Evolutionary conservation across 306 rosid genomes (phyloP).

Genomic region (Crotalaria pallida): DNA sequence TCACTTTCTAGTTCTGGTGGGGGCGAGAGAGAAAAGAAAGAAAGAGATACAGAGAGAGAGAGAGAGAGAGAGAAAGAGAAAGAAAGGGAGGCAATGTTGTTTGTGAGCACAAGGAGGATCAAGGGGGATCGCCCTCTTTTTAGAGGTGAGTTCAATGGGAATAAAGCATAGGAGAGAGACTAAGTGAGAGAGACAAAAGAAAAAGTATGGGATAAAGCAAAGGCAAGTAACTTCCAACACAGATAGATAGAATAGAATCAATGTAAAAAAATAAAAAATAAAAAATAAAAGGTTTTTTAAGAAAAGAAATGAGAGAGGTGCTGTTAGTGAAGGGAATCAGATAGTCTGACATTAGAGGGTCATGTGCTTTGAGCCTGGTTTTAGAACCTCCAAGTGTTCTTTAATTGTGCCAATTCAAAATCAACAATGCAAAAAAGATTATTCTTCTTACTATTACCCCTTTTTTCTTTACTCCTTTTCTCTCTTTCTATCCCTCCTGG

Average conservation of each 20-base stretch:
- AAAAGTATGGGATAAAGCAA: slow-evolving; percentile 63
- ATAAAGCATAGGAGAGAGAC: slow-evolving; percentile 61
- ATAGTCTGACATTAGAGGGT: slow-evolving; percentile 70
- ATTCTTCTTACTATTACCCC: slow-evolving; percentile 51
- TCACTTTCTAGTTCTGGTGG: slow-evolving; percentile 26
- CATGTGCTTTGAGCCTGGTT: slow-evolving; percentile 81
- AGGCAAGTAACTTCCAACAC: slow-evolving; percentile 70
- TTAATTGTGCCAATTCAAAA: slow-evolving; percentile 76
- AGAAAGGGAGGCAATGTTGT: slow-evolving; percentile 43
- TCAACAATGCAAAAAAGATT: slow-evolving; percentile 69
- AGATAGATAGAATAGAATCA: slow-evolving; percentile 51
- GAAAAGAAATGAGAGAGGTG: slow-evolving; percentile 30
- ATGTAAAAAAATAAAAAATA: slow-evolving; percentile 34
- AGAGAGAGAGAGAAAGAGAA: slow-evolving; percentile 30
- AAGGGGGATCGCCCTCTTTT: slow-evolving; percentile 78
- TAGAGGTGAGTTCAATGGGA: slow-evolving; percentile 77
- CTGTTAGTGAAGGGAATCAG: slow-evolving; percentile 68
- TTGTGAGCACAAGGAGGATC: slow-evolving; percentile 79
- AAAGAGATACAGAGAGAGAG: background rate
- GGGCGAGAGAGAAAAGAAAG: slow-evolving; percentile 25
- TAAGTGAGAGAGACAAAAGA: slow-evolving; percentile 25
- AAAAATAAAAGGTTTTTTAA: slow-evolving; percentile 18
- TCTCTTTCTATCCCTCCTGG: slow-evolving; percentile 28
- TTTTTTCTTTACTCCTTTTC: slow-evolving; percentile 33
- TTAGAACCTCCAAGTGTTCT: slow-evolving; percentile 46